Conservation (phyloP, 2,329 filamentous ascomycete species). For the Aspergillus sp. region DNA sequence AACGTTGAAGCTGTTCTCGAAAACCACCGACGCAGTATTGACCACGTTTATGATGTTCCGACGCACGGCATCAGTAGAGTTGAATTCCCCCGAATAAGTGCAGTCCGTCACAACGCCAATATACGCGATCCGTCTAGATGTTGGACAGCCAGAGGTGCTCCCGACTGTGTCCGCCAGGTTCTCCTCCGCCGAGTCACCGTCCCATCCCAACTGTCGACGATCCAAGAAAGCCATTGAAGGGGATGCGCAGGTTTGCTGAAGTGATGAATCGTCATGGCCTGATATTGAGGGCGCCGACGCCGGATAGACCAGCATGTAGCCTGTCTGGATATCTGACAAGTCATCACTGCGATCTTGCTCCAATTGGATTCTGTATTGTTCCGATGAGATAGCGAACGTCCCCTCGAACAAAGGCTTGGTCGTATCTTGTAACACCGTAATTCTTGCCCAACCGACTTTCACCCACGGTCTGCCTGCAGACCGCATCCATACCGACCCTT, state of each 20-base stretch:
- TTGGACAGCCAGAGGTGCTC: constrained; percentile 74
- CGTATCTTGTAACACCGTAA: not conserved
- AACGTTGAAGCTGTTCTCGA: constrained; percentile 88
- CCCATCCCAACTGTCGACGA: not conserved
- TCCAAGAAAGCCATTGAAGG: not conserved
- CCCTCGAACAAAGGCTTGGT: constrained; percentile 1
- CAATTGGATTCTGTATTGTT: constrained; percentile 4
- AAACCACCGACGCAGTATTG: constrained; percentile 78
- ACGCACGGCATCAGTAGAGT: constrained; percentile 52
- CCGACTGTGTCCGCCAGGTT: constrained; percentile 69
- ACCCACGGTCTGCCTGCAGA: not conserved
- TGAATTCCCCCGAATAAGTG: constrained; percentile 73
- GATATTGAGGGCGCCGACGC: not conserved
- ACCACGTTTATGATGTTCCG: constrained; percentile 54
- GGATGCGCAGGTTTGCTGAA: not conserved
- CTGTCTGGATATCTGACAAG: not conserved
- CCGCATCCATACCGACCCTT: constrained; percentile 5
- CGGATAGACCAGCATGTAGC: not conserved
- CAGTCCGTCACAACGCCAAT: constrained; percentile 89
- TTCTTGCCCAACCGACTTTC: constrained; percentile 1
- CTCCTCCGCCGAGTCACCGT: not conserved
- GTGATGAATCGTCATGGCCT: not conserved
- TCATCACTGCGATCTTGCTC: not conserved
- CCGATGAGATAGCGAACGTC: constrained; percentile 4
- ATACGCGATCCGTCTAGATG: constrained; percentile 77